These are phyloP conservation scores for Litchi chinensis DNA, from an alignment of 345 rosid species.

Conservation along the genomic window DNA sequence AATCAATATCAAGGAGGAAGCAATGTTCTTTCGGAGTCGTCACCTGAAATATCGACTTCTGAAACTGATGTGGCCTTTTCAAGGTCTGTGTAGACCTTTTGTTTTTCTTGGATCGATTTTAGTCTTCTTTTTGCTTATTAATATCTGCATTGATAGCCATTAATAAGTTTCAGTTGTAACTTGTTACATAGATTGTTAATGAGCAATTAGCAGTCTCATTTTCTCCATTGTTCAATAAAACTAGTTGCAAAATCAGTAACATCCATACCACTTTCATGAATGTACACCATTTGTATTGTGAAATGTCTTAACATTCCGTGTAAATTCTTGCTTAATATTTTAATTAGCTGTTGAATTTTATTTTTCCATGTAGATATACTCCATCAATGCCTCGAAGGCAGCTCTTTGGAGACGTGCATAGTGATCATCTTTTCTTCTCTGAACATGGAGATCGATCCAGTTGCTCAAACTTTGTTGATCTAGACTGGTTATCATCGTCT, in stretches of 20 bases:
- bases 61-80: constrained; percentile 67
- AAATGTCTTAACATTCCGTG: background rate
- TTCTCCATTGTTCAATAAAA: constrained; percentile 7
- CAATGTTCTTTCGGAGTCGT: constrained; percentile 67
- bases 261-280: constrained; percentile 8
- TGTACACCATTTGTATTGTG: background rate
- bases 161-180: background rate
- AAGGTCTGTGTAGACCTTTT: constrained; percentile 51
- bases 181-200: background rate
- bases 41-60: constrained; percentile 87
- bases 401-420: constrained; percentile 71
- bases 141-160: background rate
- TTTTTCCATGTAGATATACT: constrained; percentile 51
- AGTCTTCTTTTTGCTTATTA: background rate
- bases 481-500: constrained; percentile 92
- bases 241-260: background rate
- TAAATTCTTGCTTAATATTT: constrained; percentile 12
- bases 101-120: background rate
- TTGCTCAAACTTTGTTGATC: constrained; percentile 88
- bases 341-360: constrained; percentile 16
- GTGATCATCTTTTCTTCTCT: constrained; percentile 55
- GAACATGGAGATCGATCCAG: constrained; percentile 67
- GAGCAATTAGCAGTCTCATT: background rate
- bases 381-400: constrained; percentile 76
- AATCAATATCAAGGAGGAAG: constrained; percentile 45